Percentiles rank a stretch among this genome's conserved stretches.
Evolutionary conservation across 2,329 filamentous ascomycete genomes (phyloP).

Genomic region (Pseudocercospora macadamiae): DNA sequence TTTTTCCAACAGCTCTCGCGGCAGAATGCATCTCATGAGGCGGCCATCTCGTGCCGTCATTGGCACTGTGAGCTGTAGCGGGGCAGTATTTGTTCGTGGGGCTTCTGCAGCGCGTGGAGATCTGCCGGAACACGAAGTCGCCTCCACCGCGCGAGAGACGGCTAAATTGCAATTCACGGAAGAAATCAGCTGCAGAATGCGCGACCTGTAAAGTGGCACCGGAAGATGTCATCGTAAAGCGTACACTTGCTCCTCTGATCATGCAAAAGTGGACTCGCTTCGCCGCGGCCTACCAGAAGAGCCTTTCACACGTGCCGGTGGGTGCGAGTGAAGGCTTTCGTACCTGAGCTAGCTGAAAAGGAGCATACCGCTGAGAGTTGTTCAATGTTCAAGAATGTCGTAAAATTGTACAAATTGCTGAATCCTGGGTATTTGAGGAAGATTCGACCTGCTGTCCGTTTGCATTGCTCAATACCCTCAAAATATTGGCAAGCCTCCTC

Average conservation of each 20-base stretch:
- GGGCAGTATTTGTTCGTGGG: constrained; percentile 7
- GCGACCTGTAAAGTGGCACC: neutral
- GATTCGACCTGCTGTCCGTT: neutral
- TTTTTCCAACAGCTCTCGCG: constrained; percentile 10
- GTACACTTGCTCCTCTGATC: neutral
- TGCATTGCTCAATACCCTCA: neutral
- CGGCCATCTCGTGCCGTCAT: constrained; percentile 12
- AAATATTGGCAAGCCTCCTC: constrained; percentile 1
- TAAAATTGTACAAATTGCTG: constrained; percentile 6
- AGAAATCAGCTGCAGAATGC: constrained; percentile 3
- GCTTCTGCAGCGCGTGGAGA: neutral
- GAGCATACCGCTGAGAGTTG: neutral
- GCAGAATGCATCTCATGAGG: constrained; percentile 18
- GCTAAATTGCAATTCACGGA: constrained; percentile 13
- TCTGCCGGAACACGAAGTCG: neutral
- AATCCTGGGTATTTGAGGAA: neutral
- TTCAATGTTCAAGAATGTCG: neutral
- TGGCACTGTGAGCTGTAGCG: constrained; percentile 4
- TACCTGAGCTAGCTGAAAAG: neutral
- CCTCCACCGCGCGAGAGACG: neutral
- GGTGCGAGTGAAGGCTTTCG: neutral
- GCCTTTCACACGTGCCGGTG: constrained; percentile 3
- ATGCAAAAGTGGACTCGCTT: constrained; percentile 1
- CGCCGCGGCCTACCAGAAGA: neutral
- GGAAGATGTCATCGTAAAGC: neutral